These are phyloP conservation scores for Lactarius hatsudake DNA, from an alignment of 768 basidiomycete species.

Conservation along the genomic window DNA sequence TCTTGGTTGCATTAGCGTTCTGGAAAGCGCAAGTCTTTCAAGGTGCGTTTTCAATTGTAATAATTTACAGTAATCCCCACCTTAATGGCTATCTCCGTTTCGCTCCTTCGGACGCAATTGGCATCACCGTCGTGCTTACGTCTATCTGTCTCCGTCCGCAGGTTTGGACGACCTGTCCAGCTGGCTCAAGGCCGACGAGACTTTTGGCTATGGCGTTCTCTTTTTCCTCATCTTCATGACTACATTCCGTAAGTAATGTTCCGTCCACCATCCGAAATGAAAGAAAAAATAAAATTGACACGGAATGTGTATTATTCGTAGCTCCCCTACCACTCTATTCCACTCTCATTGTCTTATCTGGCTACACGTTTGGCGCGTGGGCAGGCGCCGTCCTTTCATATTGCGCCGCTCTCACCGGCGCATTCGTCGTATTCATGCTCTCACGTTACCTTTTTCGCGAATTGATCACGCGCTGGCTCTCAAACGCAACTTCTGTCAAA, in stretches of 20 bases:
- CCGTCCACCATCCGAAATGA: slow-evolving; percentile 25
- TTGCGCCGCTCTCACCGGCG: slow-evolving; percentile 79
- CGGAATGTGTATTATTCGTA: slow-evolving; percentile 33
- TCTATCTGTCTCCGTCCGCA: slow-evolving; percentile 34
- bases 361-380: slow-evolving; percentile 87
- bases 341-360: slow-evolving; percentile 87
- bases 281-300: background rate
- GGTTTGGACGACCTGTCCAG: slow-evolving; percentile 80
- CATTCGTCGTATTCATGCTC: slow-evolving; percentile 76
- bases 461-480: slow-evolving; percentile 68
- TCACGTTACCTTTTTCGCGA: slow-evolving; percentile 74
- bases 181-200: slow-evolving; percentile 69
- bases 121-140: slow-evolving; percentile 17
- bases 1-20: slow-evolving; percentile 77
- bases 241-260: slow-evolving; percentile 68
- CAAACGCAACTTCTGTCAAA: slow-evolving; percentile 65
- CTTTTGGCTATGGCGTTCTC: slow-evolving; percentile 74
- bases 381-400: slow-evolving; percentile 86
- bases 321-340: slow-evolving; percentile 92
- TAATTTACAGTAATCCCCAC: slow-evolving; percentile 10
- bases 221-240: slow-evolving; percentile 83
- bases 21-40: slow-evolving; percentile 81
- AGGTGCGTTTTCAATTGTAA: slow-evolving; percentile 47
- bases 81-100: slow-evolving; percentile 22
- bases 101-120: slow-evolving; percentile 13